Percentiles rank a stretch among this genome's conserved stretches.
Evolutionary conservation across 176 grass and related monocot genomes (phyloP).

Genomic region (Hordeum marinum): DNA sequence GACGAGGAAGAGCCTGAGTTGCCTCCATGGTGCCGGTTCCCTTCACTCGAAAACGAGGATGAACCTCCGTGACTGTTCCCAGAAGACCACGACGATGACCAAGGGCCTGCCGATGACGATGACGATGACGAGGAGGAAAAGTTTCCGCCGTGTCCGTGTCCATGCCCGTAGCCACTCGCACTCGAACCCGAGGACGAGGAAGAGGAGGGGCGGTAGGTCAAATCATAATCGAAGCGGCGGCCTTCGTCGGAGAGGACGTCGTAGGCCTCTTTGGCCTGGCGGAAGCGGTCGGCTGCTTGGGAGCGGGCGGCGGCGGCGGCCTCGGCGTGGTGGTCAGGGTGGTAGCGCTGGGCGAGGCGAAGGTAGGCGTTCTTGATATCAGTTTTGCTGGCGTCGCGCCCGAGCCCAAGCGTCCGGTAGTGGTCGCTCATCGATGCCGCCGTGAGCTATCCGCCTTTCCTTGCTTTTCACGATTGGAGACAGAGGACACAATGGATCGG

Average conservation of each 20-base stretch:
- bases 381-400: background rate
- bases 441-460: no score
- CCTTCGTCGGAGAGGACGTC: background rate
- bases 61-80: no score
- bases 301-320: background rate
- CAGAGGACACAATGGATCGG: no score
- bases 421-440: background rate
- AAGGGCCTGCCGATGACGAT: no score
- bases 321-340: background rate
- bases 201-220: no score
- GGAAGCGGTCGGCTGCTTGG: background rate
- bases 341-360: background rate
- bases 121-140: background rate
- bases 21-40: background rate
- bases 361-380: slow-evolving; percentile 1
- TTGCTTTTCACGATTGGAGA: no score
- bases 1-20: background rate
- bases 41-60: background rate
- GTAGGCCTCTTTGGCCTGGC: background rate
- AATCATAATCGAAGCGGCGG: background rate
- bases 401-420: background rate
- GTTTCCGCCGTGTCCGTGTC: background rate
- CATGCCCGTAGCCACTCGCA: no score
- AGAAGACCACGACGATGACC: no score
- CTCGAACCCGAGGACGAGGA: no score